phyloP scores from a whole-genome alignment of 345 rosid species.

The Diplotaxis tenuifolia region DNA sequence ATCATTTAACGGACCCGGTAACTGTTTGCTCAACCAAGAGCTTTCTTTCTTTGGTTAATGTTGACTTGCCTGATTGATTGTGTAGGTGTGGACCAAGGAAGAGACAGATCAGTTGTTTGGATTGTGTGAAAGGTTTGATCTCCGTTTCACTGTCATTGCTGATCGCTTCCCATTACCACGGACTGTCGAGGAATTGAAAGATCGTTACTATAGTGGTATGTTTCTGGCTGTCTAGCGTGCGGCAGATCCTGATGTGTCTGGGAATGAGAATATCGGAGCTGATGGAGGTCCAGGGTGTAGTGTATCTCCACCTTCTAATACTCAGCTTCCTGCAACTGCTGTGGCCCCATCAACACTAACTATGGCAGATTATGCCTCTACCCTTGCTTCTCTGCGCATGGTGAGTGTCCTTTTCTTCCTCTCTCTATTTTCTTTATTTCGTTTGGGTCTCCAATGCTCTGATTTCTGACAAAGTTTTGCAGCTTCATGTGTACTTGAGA shows the following conservation, averaged over 20 bases:
- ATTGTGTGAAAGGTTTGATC: constrained; percentile 76
- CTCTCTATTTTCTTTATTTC: not conserved
- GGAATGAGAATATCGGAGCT: constrained; percentile 48
- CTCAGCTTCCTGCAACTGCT: constrained; percentile 50
- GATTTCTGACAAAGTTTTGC: constrained; percentile 39
- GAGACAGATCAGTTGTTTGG: constrained; percentile 92
- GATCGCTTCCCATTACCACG: constrained; percentile 72
- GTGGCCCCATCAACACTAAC: constrained; percentile 59
- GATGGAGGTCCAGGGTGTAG: too few species aligned
- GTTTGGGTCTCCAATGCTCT: not conserved
- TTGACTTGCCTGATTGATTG: too few species aligned
- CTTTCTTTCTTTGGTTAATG: too few species aligned
- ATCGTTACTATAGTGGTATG: constrained; percentile 88
- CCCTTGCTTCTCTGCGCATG: constrained; percentile 85
- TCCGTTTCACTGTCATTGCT: constrained; percentile 77
- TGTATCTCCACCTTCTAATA: constrained; percentile 50
- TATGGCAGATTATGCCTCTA: constrained; percentile 75
- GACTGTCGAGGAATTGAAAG: constrained; percentile 82
- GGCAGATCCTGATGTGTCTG: constrained; percentile 61
- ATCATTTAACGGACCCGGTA: constrained; percentile 83
- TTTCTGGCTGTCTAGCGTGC: constrained; percentile 48
- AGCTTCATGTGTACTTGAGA: constrained; percentile 87
- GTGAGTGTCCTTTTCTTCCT: constrained; percentile 47
- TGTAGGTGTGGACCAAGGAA: constrained; percentile 84
- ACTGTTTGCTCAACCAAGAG: constrained; percentile 48